Base-by-base conservation (phyloP, 2,329 filamentous ascomycete genomes). In the Hypomyces perniciosus region DNA sequence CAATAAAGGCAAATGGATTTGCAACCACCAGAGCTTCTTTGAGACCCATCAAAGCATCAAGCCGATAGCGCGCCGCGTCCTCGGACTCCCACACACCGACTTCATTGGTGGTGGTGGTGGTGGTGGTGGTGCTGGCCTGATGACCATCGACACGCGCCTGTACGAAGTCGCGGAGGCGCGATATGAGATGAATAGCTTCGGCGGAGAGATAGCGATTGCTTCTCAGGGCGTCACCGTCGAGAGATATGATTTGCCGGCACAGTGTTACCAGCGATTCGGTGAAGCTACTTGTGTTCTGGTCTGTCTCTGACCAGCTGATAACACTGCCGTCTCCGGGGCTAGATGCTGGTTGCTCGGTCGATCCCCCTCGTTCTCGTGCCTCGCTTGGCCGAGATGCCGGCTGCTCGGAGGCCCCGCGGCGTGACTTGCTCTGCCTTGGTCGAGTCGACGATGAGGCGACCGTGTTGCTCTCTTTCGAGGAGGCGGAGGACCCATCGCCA, bases 1-100 rank as follows among this genome's bases (percentile, higher is more conserved):
- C 71, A 4, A 74, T 62, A 7, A 74, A 62, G 0, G 71, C 71
- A 44, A 72, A 63, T 0, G 71, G 71, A 33, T 73, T 66, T 2
- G 68, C 69, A 0, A 63, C 68, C 31, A 65, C 64, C 3, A 74
- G 60, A 5, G 68, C 66, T 38, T 66, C 62, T 51, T 66, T 72
- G 8, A 73, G 62, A 12, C 66, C 65, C 37, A 63, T 61, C 4
- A 73, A 56, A 0, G 68, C 68, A 0, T 64, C 61, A 0, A 72
- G 61, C 1, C 61, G 61, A 41, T 59, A 58, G 27, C 50, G 57
- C 31, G 56, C 58, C 37, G 54, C 46, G 12, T 56, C 51, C 31
- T 56, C 42, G 1, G 56, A 56, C 13, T 61, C 60, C 6, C 49
- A 50, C 4, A 44, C 30, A 9, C 54, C 46, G 1, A 44, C 39